Conservation (phyloP, 2,329 filamentous ascomycete species). For the Macrophomina phaseolina region DNA sequence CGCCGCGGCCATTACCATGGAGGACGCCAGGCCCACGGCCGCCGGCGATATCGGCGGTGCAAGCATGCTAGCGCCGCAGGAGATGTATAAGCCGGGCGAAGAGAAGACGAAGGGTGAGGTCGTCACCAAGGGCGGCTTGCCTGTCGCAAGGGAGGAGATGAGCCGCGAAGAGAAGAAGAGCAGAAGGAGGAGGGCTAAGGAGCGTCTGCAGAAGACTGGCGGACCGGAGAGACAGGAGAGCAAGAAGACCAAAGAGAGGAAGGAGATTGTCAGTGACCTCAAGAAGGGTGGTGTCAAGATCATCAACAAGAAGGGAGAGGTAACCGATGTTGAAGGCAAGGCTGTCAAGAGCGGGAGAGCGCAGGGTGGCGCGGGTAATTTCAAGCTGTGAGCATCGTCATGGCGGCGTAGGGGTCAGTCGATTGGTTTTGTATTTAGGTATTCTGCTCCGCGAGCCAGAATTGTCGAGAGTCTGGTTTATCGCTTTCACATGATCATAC, state of each 20-base stretch:
- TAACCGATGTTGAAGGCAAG: constrained; percentile 83
- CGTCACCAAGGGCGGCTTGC: constrained; percentile 76
- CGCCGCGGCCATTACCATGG: constrained; percentile 90
- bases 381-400: constrained; percentile 36
- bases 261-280: constrained; percentile 68
- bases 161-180: constrained; percentile 82
- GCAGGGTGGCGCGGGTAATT: constrained; percentile 39
- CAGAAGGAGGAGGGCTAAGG: constrained; percentile 80
- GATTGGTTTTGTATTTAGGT: neutral
- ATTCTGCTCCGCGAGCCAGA: too few species aligned
- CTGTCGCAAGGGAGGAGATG: constrained; percentile 84
- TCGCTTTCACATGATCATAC: too few species aligned
- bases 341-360: constrained; percentile 57
- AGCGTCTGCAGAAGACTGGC: constrained; percentile 73
- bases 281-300: constrained; percentile 89
- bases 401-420: neutral
- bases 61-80: constrained; percentile 88
- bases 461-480: too few species aligned
- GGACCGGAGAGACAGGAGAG: constrained; percentile 53
- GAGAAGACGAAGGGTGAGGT: constrained; percentile 73
- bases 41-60: constrained; percentile 72
- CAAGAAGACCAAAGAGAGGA: constrained; percentile 65
- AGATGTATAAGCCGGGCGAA: constrained; percentile 85
- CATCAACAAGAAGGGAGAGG: constrained; percentile 86
- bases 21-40: constrained; percentile 88